Conservation (phyloP, 176 grass and related monocot genomes). For the Thalia dealbata region DNA sequence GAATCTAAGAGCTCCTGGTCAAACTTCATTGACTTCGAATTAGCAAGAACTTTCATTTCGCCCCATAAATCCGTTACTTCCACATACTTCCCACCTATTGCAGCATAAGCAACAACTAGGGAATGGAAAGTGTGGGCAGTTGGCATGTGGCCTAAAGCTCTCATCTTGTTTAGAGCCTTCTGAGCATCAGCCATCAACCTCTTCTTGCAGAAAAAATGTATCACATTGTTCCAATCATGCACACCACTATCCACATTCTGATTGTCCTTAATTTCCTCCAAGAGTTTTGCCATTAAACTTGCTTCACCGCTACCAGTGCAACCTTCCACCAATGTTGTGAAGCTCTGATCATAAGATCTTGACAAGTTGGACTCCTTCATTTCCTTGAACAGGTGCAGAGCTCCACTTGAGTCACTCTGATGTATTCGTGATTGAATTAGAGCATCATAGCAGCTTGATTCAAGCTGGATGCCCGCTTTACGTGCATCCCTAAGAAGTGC, state of each 20-base stretch:
- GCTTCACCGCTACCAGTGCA: constrained; percentile 23
- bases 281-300: constrained; percentile 48
- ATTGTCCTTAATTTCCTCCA: constrained; percentile 70
- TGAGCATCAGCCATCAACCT: constrained; percentile 79
- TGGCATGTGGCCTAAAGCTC: constrained; percentile 57
- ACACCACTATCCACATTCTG: constrained; percentile 39
- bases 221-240: constrained; percentile 88
- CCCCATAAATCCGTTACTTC: constrained; percentile 90
- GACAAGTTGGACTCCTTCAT: constrained; percentile 49
- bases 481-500: constrained; percentile 62
- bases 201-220: constrained; percentile 97
- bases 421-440: constrained; percentile 48
- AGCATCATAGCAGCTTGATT: constrained; percentile 52
- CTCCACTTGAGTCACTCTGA: constrained; percentile 41
- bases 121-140: constrained; percentile 71
- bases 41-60: constrained; percentile 77
- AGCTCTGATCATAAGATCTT: constrained; percentile 35
- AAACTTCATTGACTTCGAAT: constrained; percentile 54
- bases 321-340: constrained; percentile 33
- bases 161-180: constrained; percentile 77
- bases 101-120: constrained; percentile 62
- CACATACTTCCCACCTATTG: constrained; percentile 72
- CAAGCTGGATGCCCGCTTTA: constrained; percentile 64
- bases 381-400: constrained; percentile 50
- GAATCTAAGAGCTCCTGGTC: constrained; percentile 84